Base-by-base conservation (phyloP, 2,329 filamentous ascomycete species). In the Penicillium frequentans region DNA sequence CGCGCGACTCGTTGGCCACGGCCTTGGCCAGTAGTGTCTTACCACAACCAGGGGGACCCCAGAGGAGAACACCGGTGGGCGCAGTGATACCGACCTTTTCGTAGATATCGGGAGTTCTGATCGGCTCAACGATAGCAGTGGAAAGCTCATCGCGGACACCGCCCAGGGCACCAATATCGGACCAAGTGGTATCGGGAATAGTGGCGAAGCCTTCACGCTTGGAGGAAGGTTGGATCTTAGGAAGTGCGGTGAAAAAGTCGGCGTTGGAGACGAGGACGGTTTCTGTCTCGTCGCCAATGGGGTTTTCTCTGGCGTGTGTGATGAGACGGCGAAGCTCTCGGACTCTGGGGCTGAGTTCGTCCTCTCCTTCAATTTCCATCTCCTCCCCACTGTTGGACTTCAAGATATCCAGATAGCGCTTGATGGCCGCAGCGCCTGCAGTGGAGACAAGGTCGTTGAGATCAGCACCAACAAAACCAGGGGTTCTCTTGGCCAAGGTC, bases 1-100 rank as follows among this genome's bases (percentile, higher is more conserved):
- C 95, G 73, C 93, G 91, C 8, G 90, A 93, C 72, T 96, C 92
- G 73, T 96, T 96, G 54, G 95, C 95, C 5, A 97, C 92, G 3
- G 95, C 95, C 77, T 98, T 97, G 19, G 95, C 95, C 1, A 99
- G 86, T 1, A 99, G 84, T 0, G 95, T 99, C 75, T 99, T 99
- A 67, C 95, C 95, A 73, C 95, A 99, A 7, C 95, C 95, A 0
- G 95, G 95, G 1, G 95, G 95, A 0, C 95, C 95, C 91, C 93
- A 99, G 54, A 99, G 90, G 0, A 99, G 82, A 3, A 97, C 91
- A 16, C 95, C 95, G 0, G 91, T 90, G 0, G 91, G 90, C 0
- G 90, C 86, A 23, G 86, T 87, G 64, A 96, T 90, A 68, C 93
- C 93, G 7, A 95, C 86, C 9, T 82, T 81, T 29, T 84, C 83